Base-by-base conservation (phyloP, 805 yeast species). In the Saccharomycopsis javanensis region DNA sequence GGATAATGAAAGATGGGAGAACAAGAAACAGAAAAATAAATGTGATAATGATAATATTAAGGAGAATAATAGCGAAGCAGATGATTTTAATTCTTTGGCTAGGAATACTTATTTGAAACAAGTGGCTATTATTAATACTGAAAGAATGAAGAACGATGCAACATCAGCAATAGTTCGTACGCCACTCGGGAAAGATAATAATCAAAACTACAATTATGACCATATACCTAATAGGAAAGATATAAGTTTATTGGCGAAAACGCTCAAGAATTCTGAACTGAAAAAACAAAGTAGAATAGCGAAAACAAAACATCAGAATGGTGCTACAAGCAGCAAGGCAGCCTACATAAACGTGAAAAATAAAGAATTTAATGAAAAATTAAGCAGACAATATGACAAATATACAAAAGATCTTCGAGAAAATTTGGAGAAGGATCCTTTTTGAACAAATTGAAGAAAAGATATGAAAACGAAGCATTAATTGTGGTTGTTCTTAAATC, bases 331-430 rank as follows among this genome's bases (percentile, higher is more conserved):
- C n/a, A 42, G 48, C 28, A 42, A 20, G 11, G 13, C 48, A 20
- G 33, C 35, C 18, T 77, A 71, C 67, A 80, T 87, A 65, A 86
- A 84, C 66, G 88, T 83, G 61, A 83, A 83, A 68, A 87, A 87
- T 72, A 79, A 77, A 65, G 83, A 84, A 63, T 87, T 86, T 69
- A 87, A 86, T 69, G 79, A 78, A 66, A 86, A 87, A 64, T 71
- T 87, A 61, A 68, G 78, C 50, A 72, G 90, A 33, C 81, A 81
- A 60, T 82, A 81, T 63, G 77, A 75, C 59, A 71, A 73, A 57
- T 71, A 70, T 18, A 52, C 54, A 15, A 52, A 52, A 25, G 31
- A 37, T 20, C 30, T 52, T 15, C 45, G 54, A 5, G 54, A 52
- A n/a, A 52, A 52, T 23, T 27, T 52, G 15, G 54, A 52, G 13